phyloP scores from a whole-genome alignment of 2,329 filamentous ascomycete species.

The Fusarium verticillioides region DNA sequence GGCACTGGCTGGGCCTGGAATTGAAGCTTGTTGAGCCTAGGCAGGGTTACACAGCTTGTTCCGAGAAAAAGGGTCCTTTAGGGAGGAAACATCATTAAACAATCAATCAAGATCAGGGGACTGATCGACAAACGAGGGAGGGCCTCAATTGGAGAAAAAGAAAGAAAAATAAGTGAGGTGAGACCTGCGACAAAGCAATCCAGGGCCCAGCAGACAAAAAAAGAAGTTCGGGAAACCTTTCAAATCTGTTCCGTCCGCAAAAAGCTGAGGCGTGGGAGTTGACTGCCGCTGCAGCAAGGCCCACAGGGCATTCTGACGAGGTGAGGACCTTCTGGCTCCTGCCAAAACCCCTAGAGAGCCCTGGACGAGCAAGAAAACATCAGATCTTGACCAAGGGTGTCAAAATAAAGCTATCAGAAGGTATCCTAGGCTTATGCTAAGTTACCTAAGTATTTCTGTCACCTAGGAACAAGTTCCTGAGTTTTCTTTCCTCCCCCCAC shows the following conservation, averaged over 20 bases:
- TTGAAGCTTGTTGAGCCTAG: slow-evolving; percentile 25
- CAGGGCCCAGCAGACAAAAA: slow-evolving; percentile 23
- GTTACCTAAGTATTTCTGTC: too few species aligned
- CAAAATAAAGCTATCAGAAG: too few species aligned
- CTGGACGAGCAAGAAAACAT: too few species aligned
- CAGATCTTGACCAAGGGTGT: too few species aligned
- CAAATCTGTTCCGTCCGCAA: background rate
- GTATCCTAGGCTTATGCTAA: too few species aligned
- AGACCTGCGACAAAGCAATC: slow-evolving; percentile 10
- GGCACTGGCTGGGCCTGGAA: slow-evolving; percentile 39
- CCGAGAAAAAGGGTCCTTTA: slow-evolving; percentile 23
- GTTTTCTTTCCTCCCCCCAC: background rate
- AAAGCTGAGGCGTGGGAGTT: background rate
- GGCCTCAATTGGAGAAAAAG: slow-evolving; percentile 1
- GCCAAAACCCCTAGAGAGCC: slow-evolving; percentile 22
- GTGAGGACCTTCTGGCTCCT: slow-evolving; percentile 10
- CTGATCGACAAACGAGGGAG: slow-evolving; percentile 4
- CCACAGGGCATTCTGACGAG: slow-evolving; percentile 2
- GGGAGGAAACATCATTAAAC: slow-evolving; percentile 4
- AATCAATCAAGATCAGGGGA: slow-evolving; percentile 9
- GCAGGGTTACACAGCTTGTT: slow-evolving; percentile 12
- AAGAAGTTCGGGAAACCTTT: background rate
- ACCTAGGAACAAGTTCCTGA: too few species aligned
- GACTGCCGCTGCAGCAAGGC: slow-evolving; percentile 9
- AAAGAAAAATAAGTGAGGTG: slow-evolving; percentile 19